A percentile compares a stretch with the other conserved stretches of the same genome.
Conservation (phyloP, 371 early-diverging fungal species). For the Blastocladiella emersonii region DNA sequence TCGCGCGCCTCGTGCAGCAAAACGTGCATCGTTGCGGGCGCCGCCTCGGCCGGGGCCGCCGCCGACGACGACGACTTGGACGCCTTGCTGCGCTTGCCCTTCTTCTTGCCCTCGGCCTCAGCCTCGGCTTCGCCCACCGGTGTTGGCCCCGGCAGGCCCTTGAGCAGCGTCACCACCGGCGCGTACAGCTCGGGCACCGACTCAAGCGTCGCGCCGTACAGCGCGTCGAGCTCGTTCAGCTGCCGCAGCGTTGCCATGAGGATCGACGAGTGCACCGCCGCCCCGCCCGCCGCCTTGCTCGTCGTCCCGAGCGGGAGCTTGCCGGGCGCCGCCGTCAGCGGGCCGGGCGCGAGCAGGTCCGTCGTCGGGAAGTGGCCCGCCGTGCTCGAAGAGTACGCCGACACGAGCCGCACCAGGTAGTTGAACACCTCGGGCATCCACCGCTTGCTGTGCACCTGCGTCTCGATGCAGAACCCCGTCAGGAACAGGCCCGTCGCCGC, state of each 20-base stretch:
- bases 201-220: constrained; percentile 15
- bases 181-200: constrained; percentile 24
- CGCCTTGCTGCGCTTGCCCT: too few species aligned
- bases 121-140: too few species aligned
- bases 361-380: not conserved
- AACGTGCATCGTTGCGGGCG: constrained; percentile 7
- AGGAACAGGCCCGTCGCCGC: constrained; percentile 56
- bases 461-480: constrained; percentile 13
- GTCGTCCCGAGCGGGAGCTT: not conserved
- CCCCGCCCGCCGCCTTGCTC: not conserved
- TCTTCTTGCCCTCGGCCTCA: constrained; percentile 1
- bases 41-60: too few species aligned
- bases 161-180: constrained; percentile 16
- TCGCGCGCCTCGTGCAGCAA: constrained; percentile 9
- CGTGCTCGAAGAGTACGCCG: not conserved
- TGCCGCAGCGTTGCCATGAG: constrained; percentile 11
- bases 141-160: not conserved
- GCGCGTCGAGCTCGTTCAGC: constrained; percentile 14
- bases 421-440: constrained; percentile 4
- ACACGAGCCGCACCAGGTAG: not conserved
- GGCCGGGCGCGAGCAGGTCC: not conserved
- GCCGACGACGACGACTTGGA: constrained; percentile 4
- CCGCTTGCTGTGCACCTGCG: not conserved
- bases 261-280: not conserved
- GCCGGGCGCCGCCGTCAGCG: not conserved